Base-by-base conservation (phyloP, 257 asterid species). In the Solanum appendiculatum region DNA sequence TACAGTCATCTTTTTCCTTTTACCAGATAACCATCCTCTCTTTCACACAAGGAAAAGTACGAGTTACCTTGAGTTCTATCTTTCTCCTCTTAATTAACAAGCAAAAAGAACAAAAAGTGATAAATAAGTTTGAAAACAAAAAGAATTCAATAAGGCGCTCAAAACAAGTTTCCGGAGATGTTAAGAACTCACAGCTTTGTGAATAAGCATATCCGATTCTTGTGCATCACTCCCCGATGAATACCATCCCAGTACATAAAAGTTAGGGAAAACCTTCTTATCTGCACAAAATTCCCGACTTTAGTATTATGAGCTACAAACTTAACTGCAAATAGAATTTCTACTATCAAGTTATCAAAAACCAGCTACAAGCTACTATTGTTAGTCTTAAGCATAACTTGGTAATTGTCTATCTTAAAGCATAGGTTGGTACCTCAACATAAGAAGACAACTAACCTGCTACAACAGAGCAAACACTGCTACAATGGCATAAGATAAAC, bases 241-340 rank as follows among this genome's bases (percentile, higher is more conserved):
- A 91, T 97, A 97, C 99, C 99, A 97, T 88, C 99, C 99, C 36
- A 97, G 92, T 23, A 95, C 89, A 86, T 97, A 97, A 87, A 94
- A 97, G 83, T 95, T 92, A 11, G 99, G 98, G 78, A 94, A 97
- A 88, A 97, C 99, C 93, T 97, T 97, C 93, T 97, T 95, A 93
- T 95, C 99, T 97, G 96, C 88, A 70, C 90, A 87, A 88, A 86
- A 15, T 75, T 56, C 37, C 60, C 64, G 44, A 16, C 39, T 44
- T 15, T 27, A 78, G 84, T 15, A 25, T 36, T 42, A n/a, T 14
- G 63, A 40, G n/a, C 29, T 25, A 39, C 83, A 75, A 75, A 29
- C 83, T 42, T n/a, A n/a, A 40, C 23, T 36, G 31, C 21, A 36
- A 21, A 9, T 9, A 72, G 37, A 16, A 31, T 70, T 34, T 33